Conservation (phyloP, 2,329 filamentous ascomycete species). For the Gyromitra esculenta region DNA sequence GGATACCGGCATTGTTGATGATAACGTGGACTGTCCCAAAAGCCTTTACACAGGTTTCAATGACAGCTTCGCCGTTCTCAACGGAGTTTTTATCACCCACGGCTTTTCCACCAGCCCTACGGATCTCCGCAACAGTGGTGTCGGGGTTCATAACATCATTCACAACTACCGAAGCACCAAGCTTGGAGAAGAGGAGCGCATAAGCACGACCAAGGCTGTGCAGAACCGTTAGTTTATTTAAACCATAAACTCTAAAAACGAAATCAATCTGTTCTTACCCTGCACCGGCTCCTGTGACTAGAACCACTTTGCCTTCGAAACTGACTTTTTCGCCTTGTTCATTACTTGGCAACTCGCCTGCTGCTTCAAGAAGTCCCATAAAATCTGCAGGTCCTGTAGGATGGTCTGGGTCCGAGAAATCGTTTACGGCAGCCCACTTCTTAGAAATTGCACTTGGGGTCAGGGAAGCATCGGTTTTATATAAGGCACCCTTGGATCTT, state of each 20-base stretch:
- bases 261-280: slow-evolving; percentile 64
- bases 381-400: slow-evolving; percentile 89
- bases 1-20: slow-evolving; percentile 97
- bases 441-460: slow-evolving; percentile 87
- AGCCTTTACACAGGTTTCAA: slow-evolving; percentile 91
- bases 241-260: slow-evolving; percentile 12
- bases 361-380: slow-evolving; percentile 82
- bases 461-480: slow-evolving; percentile 87
- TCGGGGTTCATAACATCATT: slow-evolving; percentile 97
- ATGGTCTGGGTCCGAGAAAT: slow-evolving; percentile 86
- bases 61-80: slow-evolving; percentile 87
- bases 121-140: slow-evolving; percentile 89
- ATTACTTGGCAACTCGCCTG: slow-evolving; percentile 78
- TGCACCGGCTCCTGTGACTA: slow-evolving; percentile 87
- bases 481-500: slow-evolving; percentile 84
- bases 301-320: slow-evolving; percentile 84
- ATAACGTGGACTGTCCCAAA: slow-evolving; percentile 94
- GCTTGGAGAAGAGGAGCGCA: slow-evolving; percentile 83
- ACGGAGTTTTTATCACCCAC: slow-evolving; percentile 92
- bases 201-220: slow-evolving; percentile 86
- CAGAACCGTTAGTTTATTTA: slow-evolving; percentile 56
- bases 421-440: slow-evolving; percentile 86
- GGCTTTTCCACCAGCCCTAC: slow-evolving; percentile 86
- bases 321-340: slow-evolving; percentile 77
- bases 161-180: slow-evolving; percentile 85